Evolutionary conservation across 495 filamentous ascomycete genomes (phyloP), one percentile per base, ranked within the genome.

Genomic region (Lasiosphaeris hirsuta): DNA sequence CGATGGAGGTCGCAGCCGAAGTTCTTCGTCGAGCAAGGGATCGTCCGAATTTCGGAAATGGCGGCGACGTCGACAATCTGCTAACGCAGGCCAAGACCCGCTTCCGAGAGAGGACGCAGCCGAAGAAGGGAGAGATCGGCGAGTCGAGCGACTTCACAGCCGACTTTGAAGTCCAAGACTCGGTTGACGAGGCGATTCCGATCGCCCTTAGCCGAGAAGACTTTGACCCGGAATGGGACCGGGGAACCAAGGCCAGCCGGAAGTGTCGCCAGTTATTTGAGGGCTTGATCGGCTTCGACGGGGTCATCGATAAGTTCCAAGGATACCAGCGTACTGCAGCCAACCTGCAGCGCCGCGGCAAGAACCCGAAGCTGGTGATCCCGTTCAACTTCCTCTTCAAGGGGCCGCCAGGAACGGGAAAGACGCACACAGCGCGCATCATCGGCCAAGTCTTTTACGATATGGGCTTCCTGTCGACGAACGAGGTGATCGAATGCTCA

Each of bases 371-470:
- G 15, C 58, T 68, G 7, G 58, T 59, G 33, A 69, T 72, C 7
- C 72, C 76, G 0, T 78, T 79, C 65, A 70, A 70, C 37, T 73
- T 78, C 45, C 62, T 78, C 0, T 78, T 78, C 51, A 62, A 69
- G 1, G 75, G 75, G 0, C 75, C 75, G 0, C 75, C 65, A 54
- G 75, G 88, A 1, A 90, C 88, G 3, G 89, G 89, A 10, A 92
- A 92, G 61, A 90, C 89, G 0, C 84, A 78, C 0, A 89, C 86
- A 0, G 89, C 89, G 0, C 69, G 75, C 51, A 86, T 80, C 58
- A 88, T 92, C 80, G 89, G 88, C 9, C 75, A 86, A 51, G 72
- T 92, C 0, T 91, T 81, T 64, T 90, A 89, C 59, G 83, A 90
- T 60, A 82, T 89, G 79, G 84, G 85, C 0, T 78, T 88, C 18